These are phyloP conservation scores for Plantago coronopus DNA, from an alignment of 305 asterid species.

Conservation along the genomic window DNA sequence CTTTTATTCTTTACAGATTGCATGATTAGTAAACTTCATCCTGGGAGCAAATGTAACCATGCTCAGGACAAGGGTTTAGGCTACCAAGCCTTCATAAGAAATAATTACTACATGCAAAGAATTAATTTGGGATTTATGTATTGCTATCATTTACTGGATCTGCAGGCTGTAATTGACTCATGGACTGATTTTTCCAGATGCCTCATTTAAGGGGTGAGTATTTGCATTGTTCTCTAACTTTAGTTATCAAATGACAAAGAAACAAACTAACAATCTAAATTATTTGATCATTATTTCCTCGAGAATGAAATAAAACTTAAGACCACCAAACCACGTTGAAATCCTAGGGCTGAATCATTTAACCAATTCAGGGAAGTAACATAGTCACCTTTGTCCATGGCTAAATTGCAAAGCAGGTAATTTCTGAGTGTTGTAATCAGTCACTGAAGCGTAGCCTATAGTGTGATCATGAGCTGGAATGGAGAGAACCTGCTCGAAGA, in stretches of 20 bases:
- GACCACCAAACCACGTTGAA: background rate
- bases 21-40: background rate
- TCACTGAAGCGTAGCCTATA: slow-evolving; percentile 71
- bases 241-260: too few relatives aligned
- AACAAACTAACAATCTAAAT: too few relatives aligned
- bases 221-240: too few relatives aligned
- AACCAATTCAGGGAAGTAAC: slow-evolving; percentile 4
- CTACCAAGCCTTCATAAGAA: background rate
- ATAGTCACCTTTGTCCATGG: slow-evolving; percentile 74
- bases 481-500: slow-evolving; percentile 65
- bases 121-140: too few relatives aligned
- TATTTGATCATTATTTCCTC: slow-evolving; percentile 1
- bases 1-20: background rate
- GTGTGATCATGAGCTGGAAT: slow-evolving; percentile 57
- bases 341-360: background rate
- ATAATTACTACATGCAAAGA: too few relatives aligned
- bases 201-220: too few relatives aligned
- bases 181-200: too few relatives aligned
- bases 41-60: background rate
- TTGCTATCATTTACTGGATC: too few relatives aligned
- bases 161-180: too few relatives aligned
- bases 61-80: background rate
- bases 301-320: slow-evolving; percentile 4
- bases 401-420: slow-evolving; percentile 50
- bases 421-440: slow-evolving; percentile 89